Evolutionary conservation across 2,329 filamentous ascomycete genomes (phyloP).

Genomic region (Sclerotinia minor): DNA sequence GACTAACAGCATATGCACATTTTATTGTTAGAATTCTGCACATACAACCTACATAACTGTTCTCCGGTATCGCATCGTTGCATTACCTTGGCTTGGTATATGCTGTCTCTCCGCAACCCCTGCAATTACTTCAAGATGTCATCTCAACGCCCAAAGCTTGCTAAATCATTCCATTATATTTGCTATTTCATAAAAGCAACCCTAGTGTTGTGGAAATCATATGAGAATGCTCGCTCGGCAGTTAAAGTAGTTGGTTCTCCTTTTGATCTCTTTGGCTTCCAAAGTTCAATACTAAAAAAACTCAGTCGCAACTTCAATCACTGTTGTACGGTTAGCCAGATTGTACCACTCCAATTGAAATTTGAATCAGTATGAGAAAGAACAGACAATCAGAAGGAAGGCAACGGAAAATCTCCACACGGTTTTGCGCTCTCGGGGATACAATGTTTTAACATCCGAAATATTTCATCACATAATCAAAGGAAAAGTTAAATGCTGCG

Average conservation of each 20-base stretch:
- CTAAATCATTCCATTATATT: too few species aligned
- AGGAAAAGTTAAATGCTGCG: neutral
- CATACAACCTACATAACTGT: too few species aligned
- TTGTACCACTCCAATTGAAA: neutral
- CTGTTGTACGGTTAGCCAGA: neutral
- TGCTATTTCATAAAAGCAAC: too few species aligned
- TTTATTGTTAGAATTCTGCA: too few species aligned
- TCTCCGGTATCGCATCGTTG: too few species aligned
- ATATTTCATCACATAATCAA: slow-evolving; percentile 53
- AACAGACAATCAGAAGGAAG: slow-evolving; percentile 89
- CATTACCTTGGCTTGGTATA: too few species aligned
- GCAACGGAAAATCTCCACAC: slow-evolving; percentile 98
- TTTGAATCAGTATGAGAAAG: neutral
- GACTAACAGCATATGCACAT: too few species aligned
- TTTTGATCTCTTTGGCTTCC: neutral
- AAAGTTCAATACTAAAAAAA: neutral
- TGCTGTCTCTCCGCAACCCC: too few species aligned
- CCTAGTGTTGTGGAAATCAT: neutral
- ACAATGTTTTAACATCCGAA: slow-evolving; percentile 93
- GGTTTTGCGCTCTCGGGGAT: slow-evolving; percentile 90
- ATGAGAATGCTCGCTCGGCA: too few species aligned
- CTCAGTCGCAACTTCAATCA: neutral
- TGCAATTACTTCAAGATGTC: too few species aligned
- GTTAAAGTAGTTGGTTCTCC: neutral
- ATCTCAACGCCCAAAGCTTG: too few species aligned